phyloP scores from a whole-genome alignment of 176 grass and related monocot genomes.

The Zoysia japonica region DNA sequence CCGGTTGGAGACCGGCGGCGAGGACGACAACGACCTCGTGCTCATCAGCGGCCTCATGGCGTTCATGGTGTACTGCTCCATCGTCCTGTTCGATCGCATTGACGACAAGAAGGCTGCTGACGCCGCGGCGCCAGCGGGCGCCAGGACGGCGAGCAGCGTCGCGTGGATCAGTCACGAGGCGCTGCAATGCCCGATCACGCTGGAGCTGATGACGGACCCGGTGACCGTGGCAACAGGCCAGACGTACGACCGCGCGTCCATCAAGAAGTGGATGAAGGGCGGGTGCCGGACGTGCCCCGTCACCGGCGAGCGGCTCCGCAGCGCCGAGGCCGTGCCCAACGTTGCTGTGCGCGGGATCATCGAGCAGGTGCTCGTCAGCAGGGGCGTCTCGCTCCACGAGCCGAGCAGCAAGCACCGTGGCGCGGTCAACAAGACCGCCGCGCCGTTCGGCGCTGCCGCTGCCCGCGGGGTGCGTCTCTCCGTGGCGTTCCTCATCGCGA shows the following conservation, averaged over 20 bases:
- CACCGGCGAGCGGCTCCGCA: conserved; percentile 64
- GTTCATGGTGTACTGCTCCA: conserved; percentile 72
- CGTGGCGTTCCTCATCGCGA: conserved; percentile 49
- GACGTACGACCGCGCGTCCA: conserved; percentile 84
- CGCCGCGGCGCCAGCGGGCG: not conserved
- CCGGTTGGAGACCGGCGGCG: conserved; percentile 43
- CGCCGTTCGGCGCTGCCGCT: conserved; percentile 40
- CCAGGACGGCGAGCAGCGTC: conserved; percentile 6
- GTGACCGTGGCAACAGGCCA: conserved; percentile 78
- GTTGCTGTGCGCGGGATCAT: conserved; percentile 47
- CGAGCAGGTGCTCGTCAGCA: conserved; percentile 46
- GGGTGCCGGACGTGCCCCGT: conserved; percentile 70
- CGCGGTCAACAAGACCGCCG: conserved; percentile 47
- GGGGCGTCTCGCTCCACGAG: conserved; percentile 34
- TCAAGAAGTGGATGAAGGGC: conserved; percentile 66
- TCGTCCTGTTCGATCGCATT: conserved; percentile 50
- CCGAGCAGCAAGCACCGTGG: conserved; percentile 45
- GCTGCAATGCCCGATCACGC: conserved; percentile 82
- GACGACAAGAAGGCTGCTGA: not conserved
- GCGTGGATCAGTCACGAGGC: conserved; percentile 37
- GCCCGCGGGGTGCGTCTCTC: conserved; percentile 45
- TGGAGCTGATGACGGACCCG: conserved; percentile 86
- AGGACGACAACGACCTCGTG: conserved; percentile 48
- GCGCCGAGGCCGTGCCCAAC: conserved; percentile 65
- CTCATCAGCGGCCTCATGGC: conserved; percentile 57